phyloP scores from a whole-genome alignment of 2,329 filamentous ascomycete genomes.

The Pseudocercospora pini-densiflorae region DNA sequence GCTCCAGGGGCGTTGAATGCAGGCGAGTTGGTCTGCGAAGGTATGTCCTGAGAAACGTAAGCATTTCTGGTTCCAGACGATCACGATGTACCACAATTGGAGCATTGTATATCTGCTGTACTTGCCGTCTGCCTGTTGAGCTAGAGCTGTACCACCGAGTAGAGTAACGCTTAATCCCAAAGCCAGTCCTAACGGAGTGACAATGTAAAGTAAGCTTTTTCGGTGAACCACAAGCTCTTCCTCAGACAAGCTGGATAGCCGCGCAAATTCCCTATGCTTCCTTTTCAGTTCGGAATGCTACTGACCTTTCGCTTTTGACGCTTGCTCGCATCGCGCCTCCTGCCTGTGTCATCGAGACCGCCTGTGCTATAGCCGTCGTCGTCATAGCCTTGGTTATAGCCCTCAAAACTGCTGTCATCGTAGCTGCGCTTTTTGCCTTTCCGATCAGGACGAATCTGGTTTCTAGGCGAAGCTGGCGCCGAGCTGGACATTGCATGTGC shows the following conservation, averaged over 20 bases:
- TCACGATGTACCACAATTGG: neutral
- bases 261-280: neutral
- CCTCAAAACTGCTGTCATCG: constrained; percentile 73
- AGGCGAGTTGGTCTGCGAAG: constrained; percentile 24
- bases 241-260: neutral
- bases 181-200: neutral
- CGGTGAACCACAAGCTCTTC: neutral
- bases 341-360: constrained; percentile 64
- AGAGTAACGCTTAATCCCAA: neutral
- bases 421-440: constrained; percentile 75
- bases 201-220: neutral
- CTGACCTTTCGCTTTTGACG: constrained; percentile 38
- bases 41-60: constrained; percentile 26
- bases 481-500: constrained; percentile 32
- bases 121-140: constrained; percentile 9
- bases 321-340: constrained; percentile 31
- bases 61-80: constrained; percentile 1
- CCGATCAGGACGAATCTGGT: constrained; percentile 64
- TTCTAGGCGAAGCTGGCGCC: constrained; percentile 44
- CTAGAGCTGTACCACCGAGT: neutral
- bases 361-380: constrained; percentile 75
- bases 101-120: neutral
- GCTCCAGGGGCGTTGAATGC: constrained; percentile 24
- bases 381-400: constrained; percentile 72
- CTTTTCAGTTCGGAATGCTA: neutral